Conservation (phyloP, 352 stramenopile species). For the Phytophthora nicotianae region DNA sequence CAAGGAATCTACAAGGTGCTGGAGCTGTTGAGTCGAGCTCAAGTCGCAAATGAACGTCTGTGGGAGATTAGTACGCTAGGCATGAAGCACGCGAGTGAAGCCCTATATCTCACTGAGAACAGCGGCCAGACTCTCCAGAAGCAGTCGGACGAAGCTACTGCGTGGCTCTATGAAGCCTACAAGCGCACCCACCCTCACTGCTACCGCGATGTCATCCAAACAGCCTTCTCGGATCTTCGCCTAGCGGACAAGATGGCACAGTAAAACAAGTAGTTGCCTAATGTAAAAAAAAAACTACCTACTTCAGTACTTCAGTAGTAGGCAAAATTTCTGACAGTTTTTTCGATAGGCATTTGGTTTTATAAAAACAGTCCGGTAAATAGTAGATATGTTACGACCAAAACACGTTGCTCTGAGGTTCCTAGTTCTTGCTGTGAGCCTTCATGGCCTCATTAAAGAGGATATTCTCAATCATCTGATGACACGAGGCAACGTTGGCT, state of each 20-base stretch:
- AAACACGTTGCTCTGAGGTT: background rate
- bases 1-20: constrained; percentile 62
- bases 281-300: no score
- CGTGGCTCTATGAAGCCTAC: constrained; percentile 56
- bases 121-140: constrained; percentile 44
- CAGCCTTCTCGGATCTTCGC: constrained; percentile 49
- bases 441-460: constrained; percentile 48
- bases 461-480: constrained; percentile 62
- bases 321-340: no score
- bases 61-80: constrained; percentile 59
- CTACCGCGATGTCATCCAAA: constrained; percentile 62
- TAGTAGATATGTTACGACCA: constrained; percentile 28
- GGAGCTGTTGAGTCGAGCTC: constrained; percentile 49
- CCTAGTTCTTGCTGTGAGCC: constrained; percentile 19
- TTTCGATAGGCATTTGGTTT: background rate
- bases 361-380: constrained; percentile 8
- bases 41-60: constrained; percentile 40
- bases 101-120: constrained; percentile 47
- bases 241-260: constrained; percentile 39
- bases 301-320: no score
- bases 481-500: constrained; percentile 43
- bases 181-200: constrained; percentile 49
- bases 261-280: constrained; percentile 8
- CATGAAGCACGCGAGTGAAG: constrained; percentile 46
- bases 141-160: constrained; percentile 51